phyloP scores from a whole-genome alignment of 441 rosid genomes.

The Codiaeum variegatum region DNA sequence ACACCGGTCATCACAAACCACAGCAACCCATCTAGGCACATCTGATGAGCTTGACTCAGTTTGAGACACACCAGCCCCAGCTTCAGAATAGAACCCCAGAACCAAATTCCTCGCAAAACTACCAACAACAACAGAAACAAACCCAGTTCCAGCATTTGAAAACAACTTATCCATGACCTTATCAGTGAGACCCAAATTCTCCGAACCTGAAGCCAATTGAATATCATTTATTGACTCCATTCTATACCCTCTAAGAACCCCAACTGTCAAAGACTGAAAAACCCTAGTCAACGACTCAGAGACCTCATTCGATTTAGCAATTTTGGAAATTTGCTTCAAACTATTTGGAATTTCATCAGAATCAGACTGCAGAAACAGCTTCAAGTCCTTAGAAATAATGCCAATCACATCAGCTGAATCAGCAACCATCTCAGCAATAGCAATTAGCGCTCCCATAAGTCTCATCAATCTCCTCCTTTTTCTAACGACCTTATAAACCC shows the following conservation, averaged over 20 bases:
- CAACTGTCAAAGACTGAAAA: conserved; percentile 61
- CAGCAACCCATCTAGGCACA: conserved; percentile 48
- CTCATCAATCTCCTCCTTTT: conserved; percentile 50
- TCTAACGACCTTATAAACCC: conserved; percentile 41
- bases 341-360: conserved; percentile 80
- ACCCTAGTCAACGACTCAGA: conserved; percentile 47
- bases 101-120: conserved; percentile 89
- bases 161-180: conserved; percentile 64
- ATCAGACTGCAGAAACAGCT: conserved; percentile 60
- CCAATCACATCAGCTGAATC: conserved; percentile 62
- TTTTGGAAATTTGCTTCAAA: conserved; percentile 75
- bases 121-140: conserved; percentile 71
- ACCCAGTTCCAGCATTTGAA: conserved; percentile 68
- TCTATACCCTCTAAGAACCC: conserved; percentile 56
- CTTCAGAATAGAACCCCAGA: conserved; percentile 55
- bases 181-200: conserved; percentile 38
- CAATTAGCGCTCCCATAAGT: conserved; percentile 50
- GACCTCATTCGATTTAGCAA: conserved; percentile 55
- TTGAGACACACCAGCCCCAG: conserved; percentile 17
- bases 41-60: conserved; percentile 28
- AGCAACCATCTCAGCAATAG: conserved; percentile 58
- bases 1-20: conserved; percentile 49
- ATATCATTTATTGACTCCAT: conserved; percentile 16
- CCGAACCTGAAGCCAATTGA: conserved; percentile 22
- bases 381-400: conserved; percentile 67